Evolutionary conservation across 208 protist genomes (phyloP).

Genomic region (Giardia muris): DNA sequence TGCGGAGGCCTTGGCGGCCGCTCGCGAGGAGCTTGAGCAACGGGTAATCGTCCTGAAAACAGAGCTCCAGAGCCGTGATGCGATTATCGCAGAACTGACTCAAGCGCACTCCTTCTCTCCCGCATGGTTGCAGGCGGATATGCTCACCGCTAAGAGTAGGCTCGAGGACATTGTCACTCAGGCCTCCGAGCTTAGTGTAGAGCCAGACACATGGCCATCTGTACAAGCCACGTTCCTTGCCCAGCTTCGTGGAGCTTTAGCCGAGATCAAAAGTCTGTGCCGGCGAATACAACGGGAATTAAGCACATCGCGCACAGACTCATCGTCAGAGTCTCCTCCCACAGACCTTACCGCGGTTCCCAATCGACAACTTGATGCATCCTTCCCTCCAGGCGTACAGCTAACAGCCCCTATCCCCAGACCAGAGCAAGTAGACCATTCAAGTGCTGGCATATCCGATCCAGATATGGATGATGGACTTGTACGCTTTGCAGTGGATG

Average conservation of each 20-base stretch:
- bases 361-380: not conserved
- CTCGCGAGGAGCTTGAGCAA: not conserved
- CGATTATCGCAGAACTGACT: not conserved
- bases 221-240: not conserved
- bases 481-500: not conserved
- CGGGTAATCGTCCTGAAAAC: not conserved
- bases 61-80: not conserved
- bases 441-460: not conserved
- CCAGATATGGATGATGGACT: not conserved
- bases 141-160: too few relatives aligned
- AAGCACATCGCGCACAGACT: not conserved
- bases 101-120: not conserved
- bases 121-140: not conserved
- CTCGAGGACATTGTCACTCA: not conserved
- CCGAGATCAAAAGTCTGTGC: not conserved
- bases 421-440: too few relatives aligned
- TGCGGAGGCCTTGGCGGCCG: not conserved
- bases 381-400: not conserved
- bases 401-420: too few relatives aligned
- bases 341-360: not conserved
- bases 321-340: too few relatives aligned
- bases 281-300: not conserved
- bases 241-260: not conserved
- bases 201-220: too few relatives aligned
- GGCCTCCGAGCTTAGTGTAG: too few relatives aligned